Conservation (phyloP, 1,139 yeast species). For the Taphrina populina region DNA sequence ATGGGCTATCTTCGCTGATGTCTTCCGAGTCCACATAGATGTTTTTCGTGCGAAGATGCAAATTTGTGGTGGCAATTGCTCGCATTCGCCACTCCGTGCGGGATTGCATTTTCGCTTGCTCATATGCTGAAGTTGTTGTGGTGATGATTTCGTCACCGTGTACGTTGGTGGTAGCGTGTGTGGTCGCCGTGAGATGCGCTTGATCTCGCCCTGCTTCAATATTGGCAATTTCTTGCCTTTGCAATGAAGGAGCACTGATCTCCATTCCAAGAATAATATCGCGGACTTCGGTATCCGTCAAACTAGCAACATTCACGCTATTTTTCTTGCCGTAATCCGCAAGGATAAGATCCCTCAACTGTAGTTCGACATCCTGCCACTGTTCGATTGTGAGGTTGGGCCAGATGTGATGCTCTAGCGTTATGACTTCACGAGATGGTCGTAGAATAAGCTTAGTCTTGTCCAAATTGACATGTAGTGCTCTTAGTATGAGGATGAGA, state of each 20-base stretch:
- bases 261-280: constrained; percentile 95
- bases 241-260: constrained; percentile 81
- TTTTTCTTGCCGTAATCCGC: constrained; percentile 82
- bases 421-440: constrained; percentile 68
- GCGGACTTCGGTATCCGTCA: constrained; percentile 90
- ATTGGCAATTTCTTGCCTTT: constrained; percentile 76
- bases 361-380: constrained; percentile 87
- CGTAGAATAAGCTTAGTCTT: constrained; percentile 71
- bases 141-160: constrained; percentile 96
- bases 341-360: constrained; percentile 81
- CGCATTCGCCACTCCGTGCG: constrained; percentile 89
- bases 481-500: constrained; percentile 72
- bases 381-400: constrained; percentile 83
- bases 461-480: constrained; percentile 74
- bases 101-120: constrained; percentile 77
- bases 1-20: constrained; percentile 55
- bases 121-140: constrained; percentile 87
- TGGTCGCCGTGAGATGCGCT: constrained; percentile 66
- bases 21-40: constrained; percentile 67
- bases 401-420: constrained; percentile 86
- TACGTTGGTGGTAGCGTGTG: constrained; percentile 80
- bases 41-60: constrained; percentile 73
- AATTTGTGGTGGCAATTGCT: constrained; percentile 73
- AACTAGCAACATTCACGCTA: constrained; percentile 77
- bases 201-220: constrained; percentile 58